Evolutionary conservation across 257 asterid species (phyloP).

Genomic region (Rehmannia glutinosa): DNA sequence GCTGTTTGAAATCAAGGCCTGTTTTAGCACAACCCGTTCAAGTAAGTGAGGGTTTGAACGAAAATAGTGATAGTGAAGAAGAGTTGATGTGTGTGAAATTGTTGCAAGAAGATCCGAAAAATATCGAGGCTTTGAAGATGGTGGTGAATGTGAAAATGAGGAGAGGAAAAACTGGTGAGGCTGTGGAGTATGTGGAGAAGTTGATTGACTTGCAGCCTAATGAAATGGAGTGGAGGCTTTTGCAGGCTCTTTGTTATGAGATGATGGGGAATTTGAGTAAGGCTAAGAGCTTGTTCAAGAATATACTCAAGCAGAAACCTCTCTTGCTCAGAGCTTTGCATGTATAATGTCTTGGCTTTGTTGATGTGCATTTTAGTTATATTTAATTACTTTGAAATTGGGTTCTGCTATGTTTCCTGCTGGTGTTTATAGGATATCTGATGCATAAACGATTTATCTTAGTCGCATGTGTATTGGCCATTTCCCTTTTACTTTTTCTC

Average conservation of each 20-base stretch:
- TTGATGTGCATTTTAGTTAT: not conserved
- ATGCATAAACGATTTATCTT: not conserved
- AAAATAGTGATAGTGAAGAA: constrained; percentile 30
- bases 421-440: not conserved
- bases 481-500: too few relatives aligned
- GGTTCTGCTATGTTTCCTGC: not conserved
- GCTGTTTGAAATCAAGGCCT: constrained; percentile 36
- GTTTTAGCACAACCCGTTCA: constrained; percentile 50
- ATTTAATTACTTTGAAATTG: too few relatives aligned
- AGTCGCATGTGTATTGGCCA: not conserved
- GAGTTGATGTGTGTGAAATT: constrained; percentile 61
- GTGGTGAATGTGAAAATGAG: constrained; percentile 73
- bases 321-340: constrained; percentile 89
- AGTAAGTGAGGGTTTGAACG: constrained; percentile 40
- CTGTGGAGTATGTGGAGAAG: constrained; percentile 65
- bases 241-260: constrained; percentile 90
- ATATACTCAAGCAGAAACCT: constrained; percentile 70
- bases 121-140: constrained; percentile 60
- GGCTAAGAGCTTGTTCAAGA: constrained; percentile 73
- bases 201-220: constrained; percentile 64
- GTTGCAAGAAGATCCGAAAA: constrained; percentile 49
- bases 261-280: constrained; percentile 71
- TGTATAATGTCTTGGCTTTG: constrained; percentile 28
- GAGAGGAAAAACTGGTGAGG: constrained; percentile 67
- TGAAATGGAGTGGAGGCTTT: constrained; percentile 91